Conservation (phyloP, 179 eudicot genomes). For the Corrigiola litoralis region DNA sequence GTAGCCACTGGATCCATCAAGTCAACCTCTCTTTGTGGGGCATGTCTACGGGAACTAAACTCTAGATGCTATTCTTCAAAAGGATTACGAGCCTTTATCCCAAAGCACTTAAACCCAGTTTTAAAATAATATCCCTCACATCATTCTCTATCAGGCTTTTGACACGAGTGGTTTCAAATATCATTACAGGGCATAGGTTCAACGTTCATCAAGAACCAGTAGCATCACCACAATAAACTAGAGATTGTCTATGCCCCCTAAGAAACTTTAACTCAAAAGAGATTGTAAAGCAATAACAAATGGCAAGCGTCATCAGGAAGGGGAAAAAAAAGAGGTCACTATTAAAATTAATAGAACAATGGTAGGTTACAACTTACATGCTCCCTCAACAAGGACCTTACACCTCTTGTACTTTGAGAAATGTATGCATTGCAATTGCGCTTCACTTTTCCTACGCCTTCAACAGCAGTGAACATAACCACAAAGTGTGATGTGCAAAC, state of each 20-base stretch:
- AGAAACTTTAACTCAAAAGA: neutral
- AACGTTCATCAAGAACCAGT: neutral
- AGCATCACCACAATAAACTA: no score
- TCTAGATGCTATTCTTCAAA: neutral
- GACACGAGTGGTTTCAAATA: neutral
- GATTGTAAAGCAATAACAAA: neutral
- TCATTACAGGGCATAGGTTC: neutral
- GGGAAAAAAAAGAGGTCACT: neutral
- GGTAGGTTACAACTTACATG: conserved; percentile 59
- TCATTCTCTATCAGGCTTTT: neutral
- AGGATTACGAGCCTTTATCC: neutral
- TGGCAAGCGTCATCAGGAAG: neutral
- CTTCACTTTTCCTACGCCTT: conserved; percentile 43
- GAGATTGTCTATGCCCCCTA: neutral
- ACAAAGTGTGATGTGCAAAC: conserved; percentile 85
- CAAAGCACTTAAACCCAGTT: neutral
- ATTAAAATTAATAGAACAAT: neutral
- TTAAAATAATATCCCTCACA: neutral
- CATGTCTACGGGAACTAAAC: neutral
- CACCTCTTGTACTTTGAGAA: conserved; percentile 80
- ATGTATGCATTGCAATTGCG: conserved; percentile 66
- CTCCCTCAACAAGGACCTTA: conserved; percentile 79
- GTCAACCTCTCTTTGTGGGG: neutral
- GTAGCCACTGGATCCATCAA: neutral
- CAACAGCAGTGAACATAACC: conserved; percentile 66